Evolutionary conservation across 352 stramenopile genomes (phyloP).

Genomic region (Phytophthora cactorum): DNA sequence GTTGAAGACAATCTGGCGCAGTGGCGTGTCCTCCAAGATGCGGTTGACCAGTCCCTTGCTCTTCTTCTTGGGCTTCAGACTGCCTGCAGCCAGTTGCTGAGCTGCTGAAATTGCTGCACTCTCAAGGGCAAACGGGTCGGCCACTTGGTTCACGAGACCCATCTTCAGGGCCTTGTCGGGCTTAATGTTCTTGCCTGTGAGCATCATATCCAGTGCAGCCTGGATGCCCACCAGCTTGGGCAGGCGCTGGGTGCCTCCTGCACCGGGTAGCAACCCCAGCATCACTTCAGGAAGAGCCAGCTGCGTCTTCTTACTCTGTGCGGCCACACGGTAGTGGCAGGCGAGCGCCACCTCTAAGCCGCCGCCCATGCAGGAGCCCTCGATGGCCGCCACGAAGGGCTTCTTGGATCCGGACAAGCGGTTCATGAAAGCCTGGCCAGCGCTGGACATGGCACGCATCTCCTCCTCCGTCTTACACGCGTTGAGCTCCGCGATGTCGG

Average conservation of each 20-base stretch:
- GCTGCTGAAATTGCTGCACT: conserved; percentile 91
- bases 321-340: conserved; percentile 98
- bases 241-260: conserved; percentile 97
- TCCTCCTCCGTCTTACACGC: conserved; percentile 90
- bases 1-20: conserved; percentile 94
- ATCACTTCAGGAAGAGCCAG: conserved; percentile 97
- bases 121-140: conserved; percentile 92
- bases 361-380: conserved; percentile 96
- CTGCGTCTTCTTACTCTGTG: conserved; percentile 95
- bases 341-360: conserved; percentile 97
- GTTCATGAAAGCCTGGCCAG: conserved; percentile 94
- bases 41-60: conserved; percentile 84
- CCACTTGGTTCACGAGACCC: conserved; percentile 96
- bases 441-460: conserved; percentile 91
- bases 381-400: conserved; percentile 96
- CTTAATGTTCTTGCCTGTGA: conserved; percentile 97
- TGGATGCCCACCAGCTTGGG: conserved; percentile 94
- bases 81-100: conserved; percentile 89
- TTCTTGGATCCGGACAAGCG: conserved; percentile 92
- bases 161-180: conserved; percentile 97
- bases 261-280: conserved; percentile 97
- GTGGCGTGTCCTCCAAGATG: conserved; percentile 94
- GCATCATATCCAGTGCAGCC: conserved; percentile 97
- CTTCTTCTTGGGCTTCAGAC: conserved; percentile 94
- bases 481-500: conserved; percentile 97